Percentiles rank a stretch among this genome's conserved stretches.
Evolutionary conservation across 139 green algal species (phyloP).

Genomic region (Volvox reticuliferus): DNA sequence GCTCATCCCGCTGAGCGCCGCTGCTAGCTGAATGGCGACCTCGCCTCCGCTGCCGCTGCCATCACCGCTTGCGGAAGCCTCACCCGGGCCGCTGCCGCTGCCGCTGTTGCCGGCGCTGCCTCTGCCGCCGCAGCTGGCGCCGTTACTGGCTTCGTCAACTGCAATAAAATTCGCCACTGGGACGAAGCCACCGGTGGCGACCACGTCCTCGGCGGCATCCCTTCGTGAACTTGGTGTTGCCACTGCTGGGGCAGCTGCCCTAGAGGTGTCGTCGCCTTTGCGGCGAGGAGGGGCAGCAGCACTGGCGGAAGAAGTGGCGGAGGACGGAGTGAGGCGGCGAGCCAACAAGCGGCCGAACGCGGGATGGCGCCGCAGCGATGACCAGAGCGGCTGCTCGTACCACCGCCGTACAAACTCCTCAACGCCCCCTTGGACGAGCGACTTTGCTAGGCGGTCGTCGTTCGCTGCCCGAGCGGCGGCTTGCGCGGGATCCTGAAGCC

Average conservation of each 20-base stretch:
- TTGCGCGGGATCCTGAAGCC: slow-evolving; percentile 48
- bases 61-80: too few species aligned
- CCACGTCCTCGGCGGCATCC: too few species aligned
- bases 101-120: background rate
- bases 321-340: background rate
- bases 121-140: background rate
- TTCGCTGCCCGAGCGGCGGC: slow-evolving; percentile 50
- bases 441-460: slow-evolving; percentile 66
- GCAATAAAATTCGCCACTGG: background rate
- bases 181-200: background rate
- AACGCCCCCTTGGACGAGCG: slow-evolving; percentile 58
- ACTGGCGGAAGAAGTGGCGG: background rate
- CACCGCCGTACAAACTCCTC: slow-evolving; percentile 76
- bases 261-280: too few species aligned
- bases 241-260: too few species aligned
- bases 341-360: slow-evolving; percentile 61
- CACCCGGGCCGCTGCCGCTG: background rate
- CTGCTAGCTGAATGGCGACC: slow-evolving; percentile 41
- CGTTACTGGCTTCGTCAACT: background rate
- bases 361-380: slow-evolving; percentile 59
- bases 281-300: background rate
- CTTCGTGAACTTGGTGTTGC: too few species aligned
- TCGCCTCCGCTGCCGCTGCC: too few species aligned
- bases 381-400: slow-evolving; percentile 85
- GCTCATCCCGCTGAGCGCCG: slow-evolving; percentile 66